Percentiles rank a stretch among this genome's conserved stretches.
Evolutionary conservation across 2,329 filamentous ascomycete species (phyloP).

Genomic region (Septoria petroselini): DNA sequence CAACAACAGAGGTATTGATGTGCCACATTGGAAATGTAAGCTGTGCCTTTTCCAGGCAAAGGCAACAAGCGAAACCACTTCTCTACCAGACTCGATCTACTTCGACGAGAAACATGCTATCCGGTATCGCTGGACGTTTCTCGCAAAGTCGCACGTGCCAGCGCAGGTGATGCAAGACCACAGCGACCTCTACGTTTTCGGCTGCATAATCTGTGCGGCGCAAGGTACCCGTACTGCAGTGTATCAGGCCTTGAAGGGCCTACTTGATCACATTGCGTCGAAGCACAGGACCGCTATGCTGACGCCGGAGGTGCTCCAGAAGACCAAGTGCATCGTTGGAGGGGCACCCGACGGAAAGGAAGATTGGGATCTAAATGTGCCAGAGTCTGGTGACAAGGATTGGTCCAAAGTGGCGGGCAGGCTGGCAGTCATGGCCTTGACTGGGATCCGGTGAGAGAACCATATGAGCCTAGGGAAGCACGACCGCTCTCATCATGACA

Average conservation of each 20-base stretch:
- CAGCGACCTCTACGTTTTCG: conserved; percentile 18
- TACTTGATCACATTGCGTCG: conserved; percentile 41
- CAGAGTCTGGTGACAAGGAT: too few species aligned
- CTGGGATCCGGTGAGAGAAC: background rate
- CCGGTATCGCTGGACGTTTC: conserved; percentile 24
- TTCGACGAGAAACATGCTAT: conserved; percentile 11
- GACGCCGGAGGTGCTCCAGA: conserved; percentile 31
- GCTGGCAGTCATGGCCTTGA: too few species aligned
- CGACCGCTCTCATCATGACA: too few species aligned
- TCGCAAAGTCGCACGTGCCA: conserved; percentile 19
- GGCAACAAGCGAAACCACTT: background rate
- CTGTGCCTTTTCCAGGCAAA: conserved; percentile 17
- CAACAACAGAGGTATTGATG: conserved; percentile 2
- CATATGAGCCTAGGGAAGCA: too few species aligned
- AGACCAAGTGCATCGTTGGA: conserved; percentile 40
- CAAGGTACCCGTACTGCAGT: conserved; percentile 9
- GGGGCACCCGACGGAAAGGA: conserved; percentile 29
- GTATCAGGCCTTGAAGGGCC: conserved; percentile 10
- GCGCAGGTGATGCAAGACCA: background rate
- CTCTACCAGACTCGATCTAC: conserved; percentile 14
- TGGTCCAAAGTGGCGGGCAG: too few species aligned
- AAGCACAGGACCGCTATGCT: conserved; percentile 37
- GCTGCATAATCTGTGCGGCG: conserved; percentile 25
- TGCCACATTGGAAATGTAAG: conserved; percentile 20
- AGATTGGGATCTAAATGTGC: conserved; percentile 25